Conservation (phyloP, 257 asterid genomes). For the Parsonsia alboflavescens region DNA sequence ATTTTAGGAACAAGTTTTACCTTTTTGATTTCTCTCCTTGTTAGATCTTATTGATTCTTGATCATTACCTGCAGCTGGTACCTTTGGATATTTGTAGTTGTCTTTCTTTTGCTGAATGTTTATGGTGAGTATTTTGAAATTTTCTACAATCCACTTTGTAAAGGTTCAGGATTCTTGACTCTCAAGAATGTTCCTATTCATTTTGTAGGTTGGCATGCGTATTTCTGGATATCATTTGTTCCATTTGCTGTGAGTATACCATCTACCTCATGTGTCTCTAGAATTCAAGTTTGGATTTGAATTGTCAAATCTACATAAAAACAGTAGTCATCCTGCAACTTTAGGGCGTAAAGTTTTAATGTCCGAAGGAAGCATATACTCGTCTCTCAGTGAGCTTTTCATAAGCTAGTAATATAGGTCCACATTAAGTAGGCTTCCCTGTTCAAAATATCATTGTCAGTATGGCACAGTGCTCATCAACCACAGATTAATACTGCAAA, state of each 20-base stretch:
- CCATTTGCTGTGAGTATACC: slow-evolving; percentile 48
- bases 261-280: not conserved
- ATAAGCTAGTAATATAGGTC: not conserved
- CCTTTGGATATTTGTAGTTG: slow-evolving; percentile 61
- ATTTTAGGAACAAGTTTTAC: not conserved
- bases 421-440: not conserved
- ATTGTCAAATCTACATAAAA: no score
- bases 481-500: no score
- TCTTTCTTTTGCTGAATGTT: slow-evolving; percentile 61
- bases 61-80: slow-evolving; percentile 57
- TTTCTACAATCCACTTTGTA: not conserved
- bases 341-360: not conserved
- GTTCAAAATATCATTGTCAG: not conserved
- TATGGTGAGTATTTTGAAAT: slow-evolving; percentile 31
- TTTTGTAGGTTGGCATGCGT: slow-evolving; percentile 68
- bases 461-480: no score
- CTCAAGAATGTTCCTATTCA: not conserved
- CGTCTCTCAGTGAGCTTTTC: not conserved
- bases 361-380: not conserved
- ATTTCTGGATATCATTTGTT: slow-evolving; percentile 65
- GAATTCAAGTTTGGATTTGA: no score
- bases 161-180: not conserved
- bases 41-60: slow-evolving; percentile 6
- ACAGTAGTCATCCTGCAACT: not conserved
- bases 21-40: not conserved